Base-by-base conservation (phyloP, 306 rosid species). In the Hylodesmum podocarpum region DNA sequence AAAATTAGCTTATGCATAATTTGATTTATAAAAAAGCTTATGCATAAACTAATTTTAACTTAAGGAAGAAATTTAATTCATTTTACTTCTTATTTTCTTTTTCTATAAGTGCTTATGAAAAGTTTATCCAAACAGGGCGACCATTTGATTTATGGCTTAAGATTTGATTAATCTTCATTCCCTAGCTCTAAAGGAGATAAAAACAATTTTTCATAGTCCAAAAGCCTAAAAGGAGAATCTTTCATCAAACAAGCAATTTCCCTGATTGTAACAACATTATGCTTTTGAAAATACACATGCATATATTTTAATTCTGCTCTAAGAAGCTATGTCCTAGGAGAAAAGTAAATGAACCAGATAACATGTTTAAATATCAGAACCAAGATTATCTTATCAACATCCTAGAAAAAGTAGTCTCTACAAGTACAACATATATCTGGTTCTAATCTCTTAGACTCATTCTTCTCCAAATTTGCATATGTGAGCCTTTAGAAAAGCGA, bases 401-500 rank as follows among this genome's bases (percentile, higher is more conserved):
- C 1, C 33, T 2, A 39, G 55, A 53, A 34, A 28, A 58, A 34
- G 15, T 44, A 37, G 64, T 34, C 5, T 64, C 43, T 22, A 14
- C 62, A 46, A 37, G 25, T 41, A 21, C 68, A 73, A 15, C n/a
- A 44, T 36, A 25, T 37, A 65, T n/a, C 55, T 41, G 40, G 59
- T 50, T 22, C 22, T 14, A 51, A 58, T 57, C 49, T 53, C 40
- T 67, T 50, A 36, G 72, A 37, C 19, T 33, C 29, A 39, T 62
- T 22, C 47, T 31, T 31, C 59, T 50, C 49, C 76, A 65, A 44
- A 76, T 66, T 44, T 7, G 57, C 63, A 22, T 8, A 41, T 54
- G 63, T 55, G 39, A 59, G 62, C 39, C 70, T 54, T 36, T 14
- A 46, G 63, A 61, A 47, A 77, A 59, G 72, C 4, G 14, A 58